phyloP scores from a whole-genome alignment of 192 early-diverging fungal genomes.

The Entomortierella beljakovae region DNA sequence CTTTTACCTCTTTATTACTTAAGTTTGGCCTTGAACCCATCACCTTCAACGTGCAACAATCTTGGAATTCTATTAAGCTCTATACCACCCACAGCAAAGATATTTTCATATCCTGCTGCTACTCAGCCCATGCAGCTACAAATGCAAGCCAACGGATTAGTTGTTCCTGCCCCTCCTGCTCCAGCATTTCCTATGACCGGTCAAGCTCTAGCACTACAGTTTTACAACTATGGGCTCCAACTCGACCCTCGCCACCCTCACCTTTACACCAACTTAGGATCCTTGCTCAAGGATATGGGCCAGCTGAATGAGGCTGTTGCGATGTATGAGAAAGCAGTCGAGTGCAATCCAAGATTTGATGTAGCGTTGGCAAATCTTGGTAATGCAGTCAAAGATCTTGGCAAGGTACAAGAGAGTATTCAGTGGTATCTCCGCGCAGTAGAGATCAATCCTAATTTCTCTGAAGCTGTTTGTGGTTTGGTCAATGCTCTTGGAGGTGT shows the following conservation, averaged over 20 bases:
- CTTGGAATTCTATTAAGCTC: constrained; percentile 84
- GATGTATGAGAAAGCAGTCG: constrained; percentile 92
- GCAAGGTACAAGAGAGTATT: constrained; percentile 89
- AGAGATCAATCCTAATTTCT: constrained; percentile 88
- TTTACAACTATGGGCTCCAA: constrained; percentile 87
- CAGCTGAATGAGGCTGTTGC: constrained; percentile 84
- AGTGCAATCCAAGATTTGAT: constrained; percentile 87
- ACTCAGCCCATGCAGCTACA: constrained; percentile 39
- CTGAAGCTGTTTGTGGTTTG: constrained; percentile 92
- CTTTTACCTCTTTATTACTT: constrained; percentile 88
- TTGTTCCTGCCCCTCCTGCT: constrained; percentile 29
- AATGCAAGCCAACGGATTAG: constrained; percentile 42
- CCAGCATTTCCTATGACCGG: constrained; percentile 66
- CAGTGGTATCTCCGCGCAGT: constrained; percentile 88
- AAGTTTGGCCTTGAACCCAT: constrained; percentile 80
- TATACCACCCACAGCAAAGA: constrained; percentile 68
- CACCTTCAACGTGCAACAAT: constrained; percentile 93
- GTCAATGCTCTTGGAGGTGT: constrained; percentile 90
- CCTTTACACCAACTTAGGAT: constrained; percentile 94
- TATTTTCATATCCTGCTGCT: constrained; percentile 56
- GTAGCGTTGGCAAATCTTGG: constrained; percentile 94
- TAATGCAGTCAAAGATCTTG: constrained; percentile 93
- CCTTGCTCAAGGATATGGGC: constrained; percentile 90
- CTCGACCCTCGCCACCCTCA: constrained; percentile 89
- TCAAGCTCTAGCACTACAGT: constrained; percentile 82